Conservation (phyloP, 305 asterid genomes). For the Rubia occidens region DNA sequence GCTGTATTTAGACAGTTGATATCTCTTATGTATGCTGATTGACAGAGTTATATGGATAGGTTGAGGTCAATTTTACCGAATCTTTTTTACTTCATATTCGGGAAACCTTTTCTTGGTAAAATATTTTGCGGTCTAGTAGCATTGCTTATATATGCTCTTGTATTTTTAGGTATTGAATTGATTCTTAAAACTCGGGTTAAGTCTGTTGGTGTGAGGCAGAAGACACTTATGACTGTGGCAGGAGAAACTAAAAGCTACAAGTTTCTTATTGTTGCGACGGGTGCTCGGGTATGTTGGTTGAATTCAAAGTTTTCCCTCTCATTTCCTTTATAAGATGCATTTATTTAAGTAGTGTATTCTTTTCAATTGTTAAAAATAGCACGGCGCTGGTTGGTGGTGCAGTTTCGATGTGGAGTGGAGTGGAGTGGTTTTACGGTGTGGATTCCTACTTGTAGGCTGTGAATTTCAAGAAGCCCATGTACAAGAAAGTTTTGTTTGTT, state of each 20-base stretch:
- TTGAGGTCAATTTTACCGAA: not conserved
- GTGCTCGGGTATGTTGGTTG: conserved; percentile 85
- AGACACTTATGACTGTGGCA: conserved; percentile 67
- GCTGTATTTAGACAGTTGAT: not conserved
- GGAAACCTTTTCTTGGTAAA: too few relatives aligned
- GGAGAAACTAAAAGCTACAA: conserved; percentile 97
- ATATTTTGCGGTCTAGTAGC: not conserved
- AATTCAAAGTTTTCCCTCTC: conserved; percentile 15
- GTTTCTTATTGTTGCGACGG: conserved; percentile 85
- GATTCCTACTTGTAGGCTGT: conserved; percentile 59
- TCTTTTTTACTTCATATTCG: not conserved
- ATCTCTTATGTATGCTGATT: not conserved
- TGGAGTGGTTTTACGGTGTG: conserved; percentile 24
- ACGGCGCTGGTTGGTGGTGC: too few relatives aligned
- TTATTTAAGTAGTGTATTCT: not conserved
- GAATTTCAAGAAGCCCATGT: conserved; percentile 86
- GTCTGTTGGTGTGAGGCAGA: conserved; percentile 75
- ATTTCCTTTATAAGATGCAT: conserved; percentile 9
- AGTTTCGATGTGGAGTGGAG: too few relatives aligned
- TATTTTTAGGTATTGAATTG: conserved; percentile 66
- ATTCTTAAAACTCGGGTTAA: conserved; percentile 78
- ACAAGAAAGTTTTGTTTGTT: conserved; percentile 54
- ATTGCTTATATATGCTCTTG: not conserved
- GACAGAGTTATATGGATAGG: not conserved
- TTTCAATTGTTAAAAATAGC: not conserved